Conservation (phyloP, 1,139 yeast genomes). For the Spencermartinsiella ligniputridi region DNA sequence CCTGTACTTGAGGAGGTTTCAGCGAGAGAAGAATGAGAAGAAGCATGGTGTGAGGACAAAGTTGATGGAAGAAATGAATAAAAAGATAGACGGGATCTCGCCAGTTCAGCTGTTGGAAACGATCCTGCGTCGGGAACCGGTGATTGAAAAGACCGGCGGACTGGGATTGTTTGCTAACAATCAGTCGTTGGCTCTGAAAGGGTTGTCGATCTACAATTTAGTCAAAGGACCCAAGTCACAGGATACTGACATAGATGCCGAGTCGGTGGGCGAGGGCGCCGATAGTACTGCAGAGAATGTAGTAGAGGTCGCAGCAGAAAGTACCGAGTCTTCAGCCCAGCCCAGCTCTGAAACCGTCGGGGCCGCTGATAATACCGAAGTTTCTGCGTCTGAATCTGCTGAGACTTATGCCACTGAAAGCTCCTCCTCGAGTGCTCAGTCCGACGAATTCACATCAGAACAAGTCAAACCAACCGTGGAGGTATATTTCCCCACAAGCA, state of each 20-base stretch:
- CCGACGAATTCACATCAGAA: slow-evolving; percentile 6
- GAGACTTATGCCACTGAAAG: neutral
- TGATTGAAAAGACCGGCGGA: slow-evolving; percentile 27
- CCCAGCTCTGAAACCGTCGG: neutral
- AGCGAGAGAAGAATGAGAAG: slow-evolving; percentile 16
- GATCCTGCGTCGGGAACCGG: slow-evolving; percentile 34
- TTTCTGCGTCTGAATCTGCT: neutral
- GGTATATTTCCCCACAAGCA: slow-evolving; percentile 17
- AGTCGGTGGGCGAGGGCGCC: neutral
- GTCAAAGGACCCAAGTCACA: neutral
- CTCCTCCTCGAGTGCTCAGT: slow-evolving; percentile 8
- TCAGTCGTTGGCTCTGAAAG: neutral
- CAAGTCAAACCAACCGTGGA: slow-evolving; percentile 15
- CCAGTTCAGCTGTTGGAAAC: slow-evolving; percentile 42
- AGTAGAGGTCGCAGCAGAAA: neutral
- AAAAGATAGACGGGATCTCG: slow-evolving; percentile 25
- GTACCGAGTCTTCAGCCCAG: neutral
- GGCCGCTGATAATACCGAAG: neutral
- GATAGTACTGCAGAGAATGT: neutral
- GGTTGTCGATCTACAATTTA: neutral
- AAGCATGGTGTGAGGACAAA: slow-evolving; percentile 28
- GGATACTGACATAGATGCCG: neutral
- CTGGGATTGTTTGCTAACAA: neutral
- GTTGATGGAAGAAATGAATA: slow-evolving; percentile 34
- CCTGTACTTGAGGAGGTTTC: slow-evolving; percentile 11